These are phyloP conservation scores for Penicillium sp. DNA, from an alignment of 2,329 filamentous ascomycete genomes.

Conservation along the genomic window DNA sequence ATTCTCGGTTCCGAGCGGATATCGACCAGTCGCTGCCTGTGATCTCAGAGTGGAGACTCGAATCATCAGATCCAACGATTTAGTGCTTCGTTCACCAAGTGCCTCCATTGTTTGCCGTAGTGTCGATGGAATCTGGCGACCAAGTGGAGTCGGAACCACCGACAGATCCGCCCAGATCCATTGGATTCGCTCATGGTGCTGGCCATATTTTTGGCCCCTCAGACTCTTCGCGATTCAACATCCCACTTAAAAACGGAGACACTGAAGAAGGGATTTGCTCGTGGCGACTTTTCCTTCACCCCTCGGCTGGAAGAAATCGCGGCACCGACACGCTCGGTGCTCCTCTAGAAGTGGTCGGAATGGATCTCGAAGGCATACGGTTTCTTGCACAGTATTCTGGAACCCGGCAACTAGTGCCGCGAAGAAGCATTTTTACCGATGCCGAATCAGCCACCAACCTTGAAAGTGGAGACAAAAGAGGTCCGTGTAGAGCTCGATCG, in stretches of 20 bases:
- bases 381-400: background rate
- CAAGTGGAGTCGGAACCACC: constrained; percentile 8
- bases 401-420: background rate
- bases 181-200: background rate
- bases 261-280: background rate
- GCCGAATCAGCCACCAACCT: background rate
- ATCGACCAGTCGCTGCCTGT: too few relatives aligned
- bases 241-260: too few relatives aligned
- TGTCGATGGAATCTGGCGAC: background rate
- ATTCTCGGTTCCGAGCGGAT: background rate
- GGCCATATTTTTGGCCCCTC: background rate
- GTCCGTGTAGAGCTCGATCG: background rate
- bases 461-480: background rate
- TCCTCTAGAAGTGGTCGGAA: background rate
- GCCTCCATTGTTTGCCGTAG: background rate
- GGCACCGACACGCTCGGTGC: background rate
- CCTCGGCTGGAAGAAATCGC: background rate
- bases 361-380: background rate
- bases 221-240: background rate
- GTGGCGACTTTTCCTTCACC: constrained; percentile 1
- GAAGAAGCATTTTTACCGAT: background rate
- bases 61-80: constrained; percentile 3
- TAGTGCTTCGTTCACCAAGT: background rate
- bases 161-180: background rate
- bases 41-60: constrained; percentile 9